These are phyloP conservation scores for Marasmius oreades DNA, from an alignment of 1,284 basidiomycete genomes.

Conservation along the genomic window DNA sequence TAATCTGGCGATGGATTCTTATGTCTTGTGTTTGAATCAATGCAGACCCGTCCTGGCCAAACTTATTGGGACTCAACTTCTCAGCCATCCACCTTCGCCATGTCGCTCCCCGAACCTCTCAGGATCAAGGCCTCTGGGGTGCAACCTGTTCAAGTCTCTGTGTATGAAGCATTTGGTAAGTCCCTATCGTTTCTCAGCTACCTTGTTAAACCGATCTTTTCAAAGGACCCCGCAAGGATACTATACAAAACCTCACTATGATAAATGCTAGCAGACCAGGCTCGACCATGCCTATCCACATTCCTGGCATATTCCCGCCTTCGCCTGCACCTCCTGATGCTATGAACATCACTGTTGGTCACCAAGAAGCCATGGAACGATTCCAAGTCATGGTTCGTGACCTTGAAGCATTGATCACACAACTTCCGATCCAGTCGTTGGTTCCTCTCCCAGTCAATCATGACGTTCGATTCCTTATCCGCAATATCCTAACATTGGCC, in stretches of 20 bases:
- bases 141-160: constrained; percentile 77
- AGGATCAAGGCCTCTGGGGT: constrained; percentile 85
- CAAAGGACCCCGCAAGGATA: background rate
- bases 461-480: constrained; percentile 81
- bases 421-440: constrained; percentile 65
- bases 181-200: background rate
- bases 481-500: constrained; percentile 79
- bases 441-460: constrained; percentile 75
- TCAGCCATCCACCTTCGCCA: constrained; percentile 72
- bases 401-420: constrained; percentile 74
- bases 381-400: constrained; percentile 76
- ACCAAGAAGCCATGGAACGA: constrained; percentile 74
- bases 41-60: constrained; percentile 62
- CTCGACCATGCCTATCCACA: constrained; percentile 54
- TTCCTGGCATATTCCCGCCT: constrained; percentile 40
- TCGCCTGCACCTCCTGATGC: constrained; percentile 49
- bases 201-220: constrained; percentile 7
- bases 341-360: constrained; percentile 36
- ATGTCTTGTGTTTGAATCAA: background rate
- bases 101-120: constrained; percentile 85
- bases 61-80: constrained; percentile 86
- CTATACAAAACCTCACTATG: constrained; percentile 42
- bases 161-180: constrained; percentile 94
- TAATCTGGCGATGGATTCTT: background rate
- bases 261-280: constrained; percentile 59